Conservation (phyloP, 164 flowering plant species). For the Dillenia turbinata region DNA sequence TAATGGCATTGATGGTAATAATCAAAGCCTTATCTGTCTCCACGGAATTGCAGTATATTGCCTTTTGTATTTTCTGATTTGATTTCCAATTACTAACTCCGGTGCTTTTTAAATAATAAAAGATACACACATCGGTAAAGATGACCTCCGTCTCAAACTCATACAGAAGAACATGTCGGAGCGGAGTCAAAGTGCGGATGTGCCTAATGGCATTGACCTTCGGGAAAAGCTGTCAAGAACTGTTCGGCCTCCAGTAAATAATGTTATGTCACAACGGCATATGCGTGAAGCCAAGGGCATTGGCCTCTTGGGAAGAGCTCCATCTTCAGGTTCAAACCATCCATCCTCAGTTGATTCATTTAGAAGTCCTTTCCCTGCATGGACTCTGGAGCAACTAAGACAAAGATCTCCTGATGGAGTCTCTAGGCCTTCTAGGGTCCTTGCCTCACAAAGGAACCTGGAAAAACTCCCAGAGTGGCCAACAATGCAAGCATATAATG, state of each 20-base stretch:
- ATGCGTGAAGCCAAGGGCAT: slow-evolving; percentile 27
- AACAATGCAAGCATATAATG: slow-evolving; percentile 36
- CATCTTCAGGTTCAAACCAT: slow-evolving; percentile 41
- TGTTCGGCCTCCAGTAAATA: slow-evolving; percentile 25
- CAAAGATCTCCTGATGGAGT: slow-evolving; percentile 63
- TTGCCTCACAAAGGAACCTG: slow-evolving; percentile 42
- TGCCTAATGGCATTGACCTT: slow-evolving; percentile 34
- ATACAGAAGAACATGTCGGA: slow-evolving; percentile 42
- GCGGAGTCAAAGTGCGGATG: slow-evolving; percentile 17
- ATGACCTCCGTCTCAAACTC: slow-evolving; percentile 71
- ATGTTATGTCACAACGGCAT: slow-evolving; percentile 17
- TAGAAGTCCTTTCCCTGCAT: slow-evolving; percentile 44
- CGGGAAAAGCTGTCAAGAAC: slow-evolving; percentile 61
- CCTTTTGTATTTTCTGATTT: slow-evolving; percentile 8
- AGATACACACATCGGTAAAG: slow-evolving; percentile 40
- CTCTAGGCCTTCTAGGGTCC: slow-evolving; percentile 36
- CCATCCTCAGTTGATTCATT: slow-evolving; percentile 32
- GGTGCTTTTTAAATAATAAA: slow-evolving; percentile 19
- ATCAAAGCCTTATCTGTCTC: slow-evolving; percentile 10
- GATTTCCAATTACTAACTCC: slow-evolving; percentile 15
- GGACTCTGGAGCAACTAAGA: slow-evolving; percentile 56
- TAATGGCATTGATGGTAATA: slow-evolving; percentile 37
- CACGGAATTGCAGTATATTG: slow-evolving; percentile 7
- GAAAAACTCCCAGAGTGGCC: slow-evolving; percentile 32
- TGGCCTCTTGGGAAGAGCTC: slow-evolving; percentile 25